Evolutionary conservation across 2,329 filamentous ascomycete species (phyloP), one percentile per base, ranked within the genome.

Genomic region (Scedosporium boydii): DNA sequence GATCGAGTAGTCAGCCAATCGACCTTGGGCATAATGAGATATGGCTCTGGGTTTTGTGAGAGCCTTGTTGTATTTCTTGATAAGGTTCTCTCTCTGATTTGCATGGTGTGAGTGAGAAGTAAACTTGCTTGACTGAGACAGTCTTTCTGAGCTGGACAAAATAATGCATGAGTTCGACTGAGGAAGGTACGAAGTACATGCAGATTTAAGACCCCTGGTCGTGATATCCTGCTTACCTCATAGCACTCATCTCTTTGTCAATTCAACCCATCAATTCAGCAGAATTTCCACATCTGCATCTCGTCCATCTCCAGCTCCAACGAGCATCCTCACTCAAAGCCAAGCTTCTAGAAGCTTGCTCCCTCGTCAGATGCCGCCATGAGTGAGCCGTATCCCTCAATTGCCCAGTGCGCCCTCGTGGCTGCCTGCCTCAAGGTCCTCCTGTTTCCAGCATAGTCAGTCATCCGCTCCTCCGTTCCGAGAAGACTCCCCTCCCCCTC

Each of bases 381-480:
- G 91, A 82, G 87, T 71, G 90, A 93, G 66, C 76, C 86, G 62
- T 92, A 93, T 74, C 95, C 95, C 62, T 90, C 93, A n/a, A 82
- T 98, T 75, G 80, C 86, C 73, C 93, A 97, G 79, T 93, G 89
- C 80, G 91, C 91, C 68, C 77, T 96, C 68, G 87, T 96, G 67
- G 89, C 93, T 62, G 88, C 90, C 26, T 91, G 92, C 41, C 85
- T 98, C 74, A 98, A 98, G 78, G 80, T 97, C 65, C 85, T 98
- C 64, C 82, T 98, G 63, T 95, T 96, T 76, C 93, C 93, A 34
- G 90, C 93, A 68, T 98, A 98, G 93, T 96, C 82, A 73, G 90
- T 84, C 58, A 34, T 6, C 26, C 12, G 21, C 56, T 5, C 14
- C 18, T 16, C 23, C 42, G 16, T n/a, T 7, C 38, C 27, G 34